phyloP scores from a whole-genome alignment of 305 asterid genomes.

The Caryopteris hybrid region DNA sequence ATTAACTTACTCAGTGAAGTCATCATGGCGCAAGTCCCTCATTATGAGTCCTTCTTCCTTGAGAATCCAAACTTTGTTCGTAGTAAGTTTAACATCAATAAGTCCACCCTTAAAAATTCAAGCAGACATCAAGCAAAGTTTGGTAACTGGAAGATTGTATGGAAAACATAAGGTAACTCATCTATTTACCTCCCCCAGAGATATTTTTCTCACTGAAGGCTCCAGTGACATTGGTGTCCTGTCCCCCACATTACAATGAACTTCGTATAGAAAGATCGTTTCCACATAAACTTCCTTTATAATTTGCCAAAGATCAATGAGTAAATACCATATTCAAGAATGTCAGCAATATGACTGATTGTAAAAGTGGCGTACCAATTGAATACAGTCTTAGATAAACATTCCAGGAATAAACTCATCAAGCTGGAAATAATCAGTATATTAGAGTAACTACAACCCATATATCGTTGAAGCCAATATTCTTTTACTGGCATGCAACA shows the following conservation, averaged over 20 bases:
- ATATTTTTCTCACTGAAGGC: slow-evolving; percentile 42
- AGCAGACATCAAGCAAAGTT: slow-evolving; percentile 14
- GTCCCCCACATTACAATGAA: slow-evolving; percentile 54
- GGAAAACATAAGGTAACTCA: slow-evolving; percentile 12
- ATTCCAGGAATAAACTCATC: slow-evolving; percentile 11
- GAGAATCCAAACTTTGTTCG: slow-evolving; percentile 73
- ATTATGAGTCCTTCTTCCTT: slow-evolving; percentile 65
- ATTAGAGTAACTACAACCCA: neutral
- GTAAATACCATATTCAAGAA: slow-evolving; percentile 17
- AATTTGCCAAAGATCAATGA: slow-evolving; percentile 20
- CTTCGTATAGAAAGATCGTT: slow-evolving; percentile 47
- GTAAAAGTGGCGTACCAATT: neutral
- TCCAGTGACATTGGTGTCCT: slow-evolving; percentile 46
- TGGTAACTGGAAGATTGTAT: neutral
- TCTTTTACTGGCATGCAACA: neutral
- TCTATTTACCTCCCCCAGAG: slow-evolving; percentile 61
- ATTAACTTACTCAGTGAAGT: slow-evolving; percentile 48
- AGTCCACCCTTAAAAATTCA: slow-evolving; percentile 55
- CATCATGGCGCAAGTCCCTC: slow-evolving; percentile 46
- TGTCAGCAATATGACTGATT: slow-evolving; percentile 13
- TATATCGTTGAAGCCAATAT: neutral
- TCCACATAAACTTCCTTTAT: slow-evolving; percentile 51
- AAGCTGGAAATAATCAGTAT: neutral
- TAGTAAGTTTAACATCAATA: slow-evolving; percentile 71
- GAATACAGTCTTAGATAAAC: too few species aligned